Base-by-base conservation (phyloP, 2,329 filamentous ascomycete genomes). In the Nemania bipapillata region DNA sequence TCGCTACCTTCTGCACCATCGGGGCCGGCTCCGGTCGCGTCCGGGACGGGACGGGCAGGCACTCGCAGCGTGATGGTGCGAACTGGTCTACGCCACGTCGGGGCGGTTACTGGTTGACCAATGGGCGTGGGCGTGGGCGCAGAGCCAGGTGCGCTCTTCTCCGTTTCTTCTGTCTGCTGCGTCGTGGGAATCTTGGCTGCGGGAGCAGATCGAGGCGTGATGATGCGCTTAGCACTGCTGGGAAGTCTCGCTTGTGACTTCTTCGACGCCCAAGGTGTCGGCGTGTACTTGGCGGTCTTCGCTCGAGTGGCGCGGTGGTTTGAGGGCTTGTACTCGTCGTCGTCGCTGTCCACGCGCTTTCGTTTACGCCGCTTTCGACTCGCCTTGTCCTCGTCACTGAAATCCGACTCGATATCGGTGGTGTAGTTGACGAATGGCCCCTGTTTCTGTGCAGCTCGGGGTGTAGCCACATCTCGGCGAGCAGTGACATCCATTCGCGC, bases 291-390 rank as follows among this genome's bases (percentile, higher is more conserved):
- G 15, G 42, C 12, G 22, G 64, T 55, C 26, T 17, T 49, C 2
- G 12, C 28, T 28, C 28, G 35, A 30, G 59, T 6, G 7, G 9
- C 17, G 22, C 20, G 53, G 22, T 49, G 9, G 40, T 7, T 22
- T 30, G 3, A n/a, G n/a, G 65, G 65, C 22, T 15, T 52, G 20
- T 56, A 68, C 0, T 61, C 65, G 2, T 61, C 40, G 5, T 65
- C 61, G 1, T 60, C 42, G 20, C n/a, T 28, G 7, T 28, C 24
- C 2, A 2, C 4, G 26, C 61, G 50, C 50, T 56, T 65, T 12
- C 50, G 42, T 28, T 40, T 30, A 22, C 32, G 47, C 6, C 28
- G 22, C 28, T 35, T 47, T 6, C 32, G 26, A 20, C 11, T 12
- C 11, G 26, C 22, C 22, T 49, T 40, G 4, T 24, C 2, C 12